Conservation (phyloP, 345 rosid species). For the Theobroma cacao region DNA sequence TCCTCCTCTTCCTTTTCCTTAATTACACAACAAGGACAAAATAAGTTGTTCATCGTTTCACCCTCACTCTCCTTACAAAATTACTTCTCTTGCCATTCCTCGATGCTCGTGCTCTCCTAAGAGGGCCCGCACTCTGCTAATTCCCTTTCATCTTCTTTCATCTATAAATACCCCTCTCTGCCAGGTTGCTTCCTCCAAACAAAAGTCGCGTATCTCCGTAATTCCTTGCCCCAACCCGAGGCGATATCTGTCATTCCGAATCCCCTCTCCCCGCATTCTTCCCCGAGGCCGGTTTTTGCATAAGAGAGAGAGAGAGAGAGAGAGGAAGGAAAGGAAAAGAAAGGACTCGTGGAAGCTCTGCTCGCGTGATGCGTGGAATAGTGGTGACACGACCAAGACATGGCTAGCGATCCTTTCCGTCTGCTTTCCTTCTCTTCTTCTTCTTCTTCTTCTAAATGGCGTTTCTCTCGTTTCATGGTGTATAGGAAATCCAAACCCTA, state of each 20-base stretch:
- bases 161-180: not conserved
- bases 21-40: constrained; percentile 3
- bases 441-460: not conserved
- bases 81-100: not conserved
- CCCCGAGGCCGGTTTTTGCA: not conserved
- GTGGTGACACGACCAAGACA: not conserved
- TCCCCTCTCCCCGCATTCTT: not conserved
- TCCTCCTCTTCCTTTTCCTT: not conserved
- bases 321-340: not conserved
- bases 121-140: not conserved
- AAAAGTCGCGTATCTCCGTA: not conserved
- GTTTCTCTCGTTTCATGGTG: not conserved
- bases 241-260: not conserved
- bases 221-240: not conserved
- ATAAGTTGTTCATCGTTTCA: not conserved
- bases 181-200: not conserved
- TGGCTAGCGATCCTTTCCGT: not conserved
- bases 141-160: not conserved
- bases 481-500: not conserved
- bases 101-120: not conserved
- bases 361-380: constrained; percentile 8
- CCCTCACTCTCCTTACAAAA: not conserved
- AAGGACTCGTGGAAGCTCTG: constrained; percentile 12
- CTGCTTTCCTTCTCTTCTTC: not conserved
- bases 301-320: not conserved